Percentiles rank a stretch among this genome's conserved stretches.
Conservation (phyloP, 495 filamentous ascomycete genomes). For the Trichoderma reesei region DNA sequence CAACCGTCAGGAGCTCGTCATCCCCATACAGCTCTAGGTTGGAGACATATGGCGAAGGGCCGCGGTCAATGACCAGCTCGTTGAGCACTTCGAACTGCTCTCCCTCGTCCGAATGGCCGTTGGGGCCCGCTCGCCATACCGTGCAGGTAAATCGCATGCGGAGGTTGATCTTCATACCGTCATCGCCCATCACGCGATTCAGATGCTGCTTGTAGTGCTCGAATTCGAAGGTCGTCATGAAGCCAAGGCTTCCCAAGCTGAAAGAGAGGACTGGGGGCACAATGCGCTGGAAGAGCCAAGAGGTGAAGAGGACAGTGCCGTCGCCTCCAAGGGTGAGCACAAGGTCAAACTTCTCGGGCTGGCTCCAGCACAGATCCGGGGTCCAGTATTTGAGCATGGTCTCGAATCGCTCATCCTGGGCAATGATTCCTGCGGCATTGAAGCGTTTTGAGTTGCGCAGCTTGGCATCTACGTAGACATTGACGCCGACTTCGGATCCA, state of each 20-base stretch:
- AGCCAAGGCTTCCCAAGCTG: constrained; percentile 79
- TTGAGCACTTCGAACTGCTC: constrained; percentile 95
- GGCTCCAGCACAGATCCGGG: constrained; percentile 82
- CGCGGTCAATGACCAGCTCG: constrained; percentile 94
- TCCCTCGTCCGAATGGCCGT: constrained; percentile 48
- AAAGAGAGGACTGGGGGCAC: constrained; percentile 87
- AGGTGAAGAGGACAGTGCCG: constrained; percentile 84
- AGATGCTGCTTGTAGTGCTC: constrained; percentile 70
- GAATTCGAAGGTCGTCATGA: constrained; percentile 90
- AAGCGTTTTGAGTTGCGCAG: constrained; percentile 80
- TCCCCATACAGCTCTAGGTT: constrained; percentile 92
- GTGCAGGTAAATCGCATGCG: constrained; percentile 98
- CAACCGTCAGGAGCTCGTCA: constrained; percentile 81
- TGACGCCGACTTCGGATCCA: constrained; percentile 66
- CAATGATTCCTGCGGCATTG: constrained; percentile 60
- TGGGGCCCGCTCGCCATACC: constrained; percentile 57
- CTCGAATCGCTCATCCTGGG: constrained; percentile 59
- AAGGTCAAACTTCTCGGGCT: constrained; percentile 84
- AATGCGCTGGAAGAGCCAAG: constrained; percentile 87
- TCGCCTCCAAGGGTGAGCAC: constrained; percentile 89
- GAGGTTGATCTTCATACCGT: constrained; percentile 88
- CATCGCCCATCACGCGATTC: constrained; percentile 76
- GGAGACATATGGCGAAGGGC: constrained; percentile 93
- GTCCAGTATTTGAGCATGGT: constrained; percentile 88
- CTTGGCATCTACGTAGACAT: constrained; percentile 91